A percentile compares a stretch with the other conserved stretches of the same genome.
Evolutionary conservation across 495 filamentous ascomycete species (phyloP).

Genomic region (Annulohypoxylon moriforme): DNA sequence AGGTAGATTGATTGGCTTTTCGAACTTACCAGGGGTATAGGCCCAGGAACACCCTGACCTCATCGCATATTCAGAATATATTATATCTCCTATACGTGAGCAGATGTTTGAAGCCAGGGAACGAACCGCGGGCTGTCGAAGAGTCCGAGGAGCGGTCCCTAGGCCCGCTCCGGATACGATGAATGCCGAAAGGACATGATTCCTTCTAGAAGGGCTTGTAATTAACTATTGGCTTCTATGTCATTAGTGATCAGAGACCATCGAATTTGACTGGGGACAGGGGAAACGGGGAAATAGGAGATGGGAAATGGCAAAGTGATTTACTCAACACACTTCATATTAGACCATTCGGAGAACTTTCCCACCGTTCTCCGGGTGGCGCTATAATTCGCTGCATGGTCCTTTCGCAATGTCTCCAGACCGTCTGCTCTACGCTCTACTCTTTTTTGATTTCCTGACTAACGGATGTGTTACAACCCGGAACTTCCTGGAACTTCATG

Average conservation of each 20-base stretch:
- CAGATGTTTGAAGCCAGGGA: constrained; percentile 12
- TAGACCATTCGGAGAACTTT: constrained; percentile 13
- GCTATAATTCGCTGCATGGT: constrained; percentile 29
- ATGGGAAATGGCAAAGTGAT: not conserved
- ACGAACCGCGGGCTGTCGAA: constrained; percentile 2
- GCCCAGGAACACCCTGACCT: constrained; percentile 6
- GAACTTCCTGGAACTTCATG: too few species aligned
- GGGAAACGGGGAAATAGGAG: constrained; percentile 5
- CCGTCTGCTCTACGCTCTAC: too few species aligned
- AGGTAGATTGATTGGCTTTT: constrained; percentile 36
- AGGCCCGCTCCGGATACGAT: not conserved
- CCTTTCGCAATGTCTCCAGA: constrained; percentile 22
- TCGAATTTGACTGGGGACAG: constrained; percentile 21
- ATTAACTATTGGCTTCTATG: not conserved
- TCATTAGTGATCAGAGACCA: not conserved
- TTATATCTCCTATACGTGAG: constrained; percentile 4
- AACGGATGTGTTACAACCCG: not conserved
- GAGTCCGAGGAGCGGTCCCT: not conserved
- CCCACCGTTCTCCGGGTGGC: constrained; percentile 30
- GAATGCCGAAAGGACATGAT: not conserved
- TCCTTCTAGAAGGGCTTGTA: not conserved
- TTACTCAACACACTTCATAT: constrained; percentile 3
- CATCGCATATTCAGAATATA: constrained; percentile 21
- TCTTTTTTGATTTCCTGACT: not conserved
- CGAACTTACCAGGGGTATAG: constrained; percentile 22